These are phyloP conservation scores for Lachancea waltii DNA, from an alignment of 805 yeast species.

Conservation along the genomic window DNA sequence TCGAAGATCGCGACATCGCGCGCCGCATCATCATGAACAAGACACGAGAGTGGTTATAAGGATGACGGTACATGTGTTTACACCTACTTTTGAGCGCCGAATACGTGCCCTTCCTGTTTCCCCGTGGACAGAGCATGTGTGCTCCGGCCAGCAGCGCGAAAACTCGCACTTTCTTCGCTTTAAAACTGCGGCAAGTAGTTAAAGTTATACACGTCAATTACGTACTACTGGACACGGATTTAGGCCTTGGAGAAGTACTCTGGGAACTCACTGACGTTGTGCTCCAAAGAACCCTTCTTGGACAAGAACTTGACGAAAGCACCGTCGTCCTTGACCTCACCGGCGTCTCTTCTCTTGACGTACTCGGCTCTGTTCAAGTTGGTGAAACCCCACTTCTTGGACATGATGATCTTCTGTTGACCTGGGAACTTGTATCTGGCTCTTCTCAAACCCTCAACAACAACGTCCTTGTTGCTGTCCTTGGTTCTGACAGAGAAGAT, in stretches of 20 bases:
- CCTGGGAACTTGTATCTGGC: conserved; percentile 99
- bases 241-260: conserved; percentile 53
- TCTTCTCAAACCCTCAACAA: conserved; percentile 99
- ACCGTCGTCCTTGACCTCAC: conserved; percentile 99
- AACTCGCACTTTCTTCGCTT: not conserved
- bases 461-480: conserved; percentile 96
- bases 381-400: conserved; percentile 99
- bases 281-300: conserved; percentile 90
- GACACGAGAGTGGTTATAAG: not conserved
- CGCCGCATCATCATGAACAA: not conserved
- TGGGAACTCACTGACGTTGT: conserved; percentile 92
- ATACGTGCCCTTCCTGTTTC: not conserved
- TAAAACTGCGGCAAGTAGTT: not conserved
- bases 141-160: not conserved
- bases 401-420: conserved; percentile 98
- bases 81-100: not conserved
- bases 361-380: conserved; percentile 96
- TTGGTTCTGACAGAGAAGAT: conserved; percentile 97
- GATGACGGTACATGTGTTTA: not conserved
- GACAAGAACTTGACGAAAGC: conserved; percentile 98
- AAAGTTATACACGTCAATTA: not conserved
- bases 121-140: not conserved
- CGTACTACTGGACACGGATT: conserved; percentile 10
- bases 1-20: no score
- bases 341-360: conserved; percentile 88